Evolutionary conservation across 768 basidiomycete species (phyloP).

Genomic region (Rhodotorula paludigena): DNA sequence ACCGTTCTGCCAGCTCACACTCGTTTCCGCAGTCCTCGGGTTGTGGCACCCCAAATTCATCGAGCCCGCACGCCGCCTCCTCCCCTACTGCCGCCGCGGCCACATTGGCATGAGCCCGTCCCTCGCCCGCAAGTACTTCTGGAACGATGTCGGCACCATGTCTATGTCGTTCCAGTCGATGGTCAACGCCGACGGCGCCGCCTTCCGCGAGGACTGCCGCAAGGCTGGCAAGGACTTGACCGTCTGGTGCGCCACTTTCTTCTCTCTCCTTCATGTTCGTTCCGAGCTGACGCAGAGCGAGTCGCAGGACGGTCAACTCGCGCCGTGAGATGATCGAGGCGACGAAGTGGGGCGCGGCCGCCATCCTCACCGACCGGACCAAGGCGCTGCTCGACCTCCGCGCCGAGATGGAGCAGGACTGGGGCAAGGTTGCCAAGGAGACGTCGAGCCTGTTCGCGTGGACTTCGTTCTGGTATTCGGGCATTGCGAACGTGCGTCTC

Average conservation of each 20-base stretch:
- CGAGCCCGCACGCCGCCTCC: constrained; percentile 61
- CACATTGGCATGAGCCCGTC: constrained; percentile 72
- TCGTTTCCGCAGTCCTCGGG: constrained; percentile 64
- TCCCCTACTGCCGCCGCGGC: constrained; percentile 78
- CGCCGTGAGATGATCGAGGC: constrained; percentile 50
- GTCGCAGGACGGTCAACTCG: constrained; percentile 78
- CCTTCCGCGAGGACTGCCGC: constrained; percentile 69
- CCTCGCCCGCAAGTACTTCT: constrained; percentile 80
- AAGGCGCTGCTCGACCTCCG: constrained; percentile 42
- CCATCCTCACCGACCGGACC: constrained; percentile 65
- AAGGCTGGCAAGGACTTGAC: constrained; percentile 45
- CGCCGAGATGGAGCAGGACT: constrained; percentile 36
- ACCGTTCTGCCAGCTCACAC: constrained; percentile 66
- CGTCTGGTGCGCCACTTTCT: neutral
- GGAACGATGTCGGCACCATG: constrained; percentile 78
- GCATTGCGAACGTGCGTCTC: constrained; percentile 23
- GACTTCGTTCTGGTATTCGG: constrained; percentile 24
- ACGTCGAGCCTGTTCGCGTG: constrained; percentile 24
- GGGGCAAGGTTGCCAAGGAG: constrained; percentile 29
- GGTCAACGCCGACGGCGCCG: constrained; percentile 66
- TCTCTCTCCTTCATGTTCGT: neutral
- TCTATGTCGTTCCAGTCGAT: constrained; percentile 72
- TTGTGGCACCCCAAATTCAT: constrained; percentile 92
- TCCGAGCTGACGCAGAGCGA: constrained; percentile 67
- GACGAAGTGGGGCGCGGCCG: constrained; percentile 64